Base-by-base conservation (phyloP, 163 green algal genomes). In the Chlamydomonas reinhardtii region DNA sequence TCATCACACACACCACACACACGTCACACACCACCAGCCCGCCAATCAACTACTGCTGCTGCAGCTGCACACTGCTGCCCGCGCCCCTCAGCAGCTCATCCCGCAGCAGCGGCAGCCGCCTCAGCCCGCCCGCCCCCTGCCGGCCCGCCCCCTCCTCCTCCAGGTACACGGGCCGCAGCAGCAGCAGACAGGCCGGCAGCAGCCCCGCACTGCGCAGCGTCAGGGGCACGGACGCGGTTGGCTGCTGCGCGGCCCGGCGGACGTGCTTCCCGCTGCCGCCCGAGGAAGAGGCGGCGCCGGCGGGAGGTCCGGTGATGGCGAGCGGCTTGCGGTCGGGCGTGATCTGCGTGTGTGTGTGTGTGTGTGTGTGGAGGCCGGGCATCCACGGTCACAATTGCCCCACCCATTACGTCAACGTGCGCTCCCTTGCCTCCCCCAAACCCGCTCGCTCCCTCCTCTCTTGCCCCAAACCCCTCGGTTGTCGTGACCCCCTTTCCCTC, bases 281-380 rank as follows among this genome's bases (percentile, higher is more conserved):
- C 66, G 62, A 34, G 59, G 19, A 31, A 0, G 59, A 66, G 62
- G 62, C 1, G 25, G 62, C 25, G 25, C 0, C 0, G 25, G 62
- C 16, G 16, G 62, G 62, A 22, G 62, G 62, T 2, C 62, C 43
- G n/a, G 29, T 70, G n/a, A 54, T 61, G 35, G 84, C 29, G 61
- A 94, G 84, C 14, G 70, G 75, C 52, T 79, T 85, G 37, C 90
- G 84, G 86, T 86, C 72, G 27, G 93, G 93, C 34, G 75, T 64
- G n/a, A 95, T 56, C 48, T 56, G 48, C 82, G 27, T 97, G 91
- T 69, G 96, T 92, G 48, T 56, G 48, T 48, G 48, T 2, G 48
- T 56, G 48, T 56, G 48, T 17, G 48, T 56, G 48, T 56, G 48
- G 43, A 11, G 43, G 8, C 11, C 43, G 43, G 43, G 43, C 8